Base-by-base conservation (phyloP, 257 asterid species). In the Osmanthus fragrans region DNA sequence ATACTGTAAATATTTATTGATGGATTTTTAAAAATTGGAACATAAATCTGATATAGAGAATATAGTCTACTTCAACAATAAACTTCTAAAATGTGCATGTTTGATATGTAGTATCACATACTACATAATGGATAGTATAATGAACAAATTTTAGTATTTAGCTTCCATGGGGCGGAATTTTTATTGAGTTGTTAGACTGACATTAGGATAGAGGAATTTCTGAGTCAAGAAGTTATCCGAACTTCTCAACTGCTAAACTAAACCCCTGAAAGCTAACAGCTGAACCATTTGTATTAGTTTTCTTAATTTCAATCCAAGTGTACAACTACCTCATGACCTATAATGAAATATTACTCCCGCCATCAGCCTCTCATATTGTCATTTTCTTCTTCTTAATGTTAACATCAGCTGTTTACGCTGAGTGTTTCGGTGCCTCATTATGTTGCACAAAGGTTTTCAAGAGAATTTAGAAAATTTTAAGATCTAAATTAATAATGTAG, bases 161-260 rank as follows among this genome's bases (percentile, higher is more conserved):
- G 70, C 72, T 58, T 58, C 77, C 56, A 75, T 63, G 37, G 73
- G 79, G 16, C 36, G 69, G 80, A 81, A 76, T 67, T 65, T 78
- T 32, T 70, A 75, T 80, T 64, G 72, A 73, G 69, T 64, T 71
- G 76, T 83, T 75, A 80, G 87, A 73, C 27, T 25, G 27, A 25
- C 54, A 66, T 70, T 81, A 45, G 78, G 65, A 40, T 45, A 34
- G 40, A 58, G n/a, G 72, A 84, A 68, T 87, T 87, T 83, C 92
- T 85, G 82, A 80, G 85, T 71, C 80, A 81, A 85, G 86, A 90
- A 88, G 91, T 84, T 81, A 86, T 49, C 84, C 65, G 82, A 86
- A 85, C 92, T 89, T 89, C 91, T 82, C 91, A 90, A 87, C 93
- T 78, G 88, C 90, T 89, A 77, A 83, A 83, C 84, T 81, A 83